These are phyloP conservation scores for Lactarius akahatsu DNA, from an alignment of 768 basidiomycete species.

Conservation along the genomic window DNA sequence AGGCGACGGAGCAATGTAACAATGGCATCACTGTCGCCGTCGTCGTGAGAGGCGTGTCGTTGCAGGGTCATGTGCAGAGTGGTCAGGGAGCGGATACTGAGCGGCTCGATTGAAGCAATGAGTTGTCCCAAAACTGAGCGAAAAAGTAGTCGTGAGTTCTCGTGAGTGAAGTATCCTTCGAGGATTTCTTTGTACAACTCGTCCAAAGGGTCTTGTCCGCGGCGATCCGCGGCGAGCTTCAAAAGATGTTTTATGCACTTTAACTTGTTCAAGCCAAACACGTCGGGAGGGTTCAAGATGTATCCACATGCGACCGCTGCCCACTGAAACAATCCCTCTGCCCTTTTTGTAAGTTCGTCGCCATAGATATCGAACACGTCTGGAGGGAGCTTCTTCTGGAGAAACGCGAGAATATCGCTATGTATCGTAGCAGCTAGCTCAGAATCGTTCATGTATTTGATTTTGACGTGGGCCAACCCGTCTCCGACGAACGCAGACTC, in stretches of 20 bases:
- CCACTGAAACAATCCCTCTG: constrained; percentile 4
- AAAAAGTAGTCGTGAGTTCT: background rate
- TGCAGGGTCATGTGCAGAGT: background rate
- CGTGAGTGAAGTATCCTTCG: background rate
- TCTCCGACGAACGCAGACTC: background rate
- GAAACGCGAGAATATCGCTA: background rate
- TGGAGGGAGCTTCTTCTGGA: background rate
- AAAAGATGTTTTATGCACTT: background rate
- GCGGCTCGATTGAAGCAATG: background rate
- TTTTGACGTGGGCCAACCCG: no score
- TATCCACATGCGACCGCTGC: background rate
- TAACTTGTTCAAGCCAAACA: background rate
- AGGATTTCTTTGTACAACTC: background rate
- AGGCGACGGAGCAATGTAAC: background rate
- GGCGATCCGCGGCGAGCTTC: background rate
- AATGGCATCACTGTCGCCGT: background rate
- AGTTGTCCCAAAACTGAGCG: background rate
- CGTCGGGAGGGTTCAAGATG: background rate
- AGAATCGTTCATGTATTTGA: background rate
- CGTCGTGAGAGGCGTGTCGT: no score
- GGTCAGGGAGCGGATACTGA: background rate
- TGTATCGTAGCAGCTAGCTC: background rate
- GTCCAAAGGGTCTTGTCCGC: background rate
- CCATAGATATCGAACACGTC: background rate
- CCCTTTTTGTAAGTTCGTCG: background rate